Conservation (phyloP, 768 basidiomycete species). For the Coprinopsis strossmayeri region DNA sequence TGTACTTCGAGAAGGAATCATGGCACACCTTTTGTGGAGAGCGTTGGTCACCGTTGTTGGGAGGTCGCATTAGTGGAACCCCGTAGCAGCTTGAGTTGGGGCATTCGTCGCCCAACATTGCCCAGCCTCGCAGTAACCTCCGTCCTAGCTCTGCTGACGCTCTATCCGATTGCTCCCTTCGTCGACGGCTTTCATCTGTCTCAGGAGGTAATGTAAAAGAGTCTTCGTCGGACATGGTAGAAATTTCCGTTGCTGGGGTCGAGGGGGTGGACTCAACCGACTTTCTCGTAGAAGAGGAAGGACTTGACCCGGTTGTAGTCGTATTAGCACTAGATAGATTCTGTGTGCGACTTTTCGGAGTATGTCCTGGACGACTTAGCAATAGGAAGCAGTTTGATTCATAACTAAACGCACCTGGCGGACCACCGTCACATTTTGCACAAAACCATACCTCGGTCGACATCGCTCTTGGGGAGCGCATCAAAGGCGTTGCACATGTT, state of each 20-base stretch:
- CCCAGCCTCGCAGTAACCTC: conserved; percentile 74
- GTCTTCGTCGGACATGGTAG: conserved; percentile 47
- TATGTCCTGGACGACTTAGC: too few relatives aligned
- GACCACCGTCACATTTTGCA: conserved; percentile 50
- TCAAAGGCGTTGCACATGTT: conserved; percentile 59
- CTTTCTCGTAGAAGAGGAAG: too few relatives aligned
- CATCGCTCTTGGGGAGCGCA: conserved; percentile 58
- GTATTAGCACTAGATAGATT: neutral
- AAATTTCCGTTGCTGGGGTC: conserved; percentile 67
- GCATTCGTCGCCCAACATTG: conserved; percentile 88
- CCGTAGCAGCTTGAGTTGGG: conserved; percentile 64
- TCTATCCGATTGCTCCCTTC: conserved; percentile 74
- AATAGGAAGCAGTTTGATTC: conserved; percentile 9
- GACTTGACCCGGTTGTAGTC: neutral
- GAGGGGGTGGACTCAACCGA: neutral
- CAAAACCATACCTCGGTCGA: conserved; percentile 48
- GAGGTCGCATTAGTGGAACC: conserved; percentile 77
- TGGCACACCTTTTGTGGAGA: conserved; percentile 56
- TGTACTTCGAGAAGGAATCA: too few relatives aligned
- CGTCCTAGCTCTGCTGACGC: conserved; percentile 79
- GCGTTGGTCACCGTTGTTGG: conserved; percentile 51
- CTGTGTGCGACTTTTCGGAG: too few relatives aligned
- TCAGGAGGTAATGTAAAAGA: conserved; percentile 63
- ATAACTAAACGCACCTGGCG: conserved; percentile 14
- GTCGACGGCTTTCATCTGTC: conserved; percentile 55